Conservation (phyloP, 2,329 filamentous ascomycete genomes). For the Didymella exigua region DNA sequence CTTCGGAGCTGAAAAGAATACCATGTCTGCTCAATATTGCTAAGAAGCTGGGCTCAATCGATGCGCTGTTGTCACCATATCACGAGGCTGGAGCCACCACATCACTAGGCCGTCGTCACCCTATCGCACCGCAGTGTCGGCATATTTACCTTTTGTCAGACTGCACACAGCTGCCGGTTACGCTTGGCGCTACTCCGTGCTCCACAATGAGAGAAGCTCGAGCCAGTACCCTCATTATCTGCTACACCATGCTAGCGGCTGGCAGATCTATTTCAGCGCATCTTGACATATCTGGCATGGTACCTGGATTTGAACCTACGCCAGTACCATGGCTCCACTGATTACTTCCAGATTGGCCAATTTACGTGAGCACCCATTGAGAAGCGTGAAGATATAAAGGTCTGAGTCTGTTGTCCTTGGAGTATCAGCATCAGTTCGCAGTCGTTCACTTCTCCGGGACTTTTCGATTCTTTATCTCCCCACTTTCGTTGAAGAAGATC, state of each 20-base stretch:
- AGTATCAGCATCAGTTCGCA: conserved; percentile 14
- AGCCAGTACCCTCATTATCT: conserved; percentile 26
- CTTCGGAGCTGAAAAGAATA: background rate
- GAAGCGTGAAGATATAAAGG: conserved; percentile 29
- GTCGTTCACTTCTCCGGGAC: conserved; percentile 19
- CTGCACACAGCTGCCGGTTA: conserved; percentile 18
- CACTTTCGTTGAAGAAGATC: conserved; percentile 16
- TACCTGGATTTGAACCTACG: conserved; percentile 16
- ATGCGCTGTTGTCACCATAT: background rate
- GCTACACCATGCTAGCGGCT: conserved; percentile 23
- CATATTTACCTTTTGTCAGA: conserved; percentile 23
- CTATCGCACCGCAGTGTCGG: conserved; percentile 11
- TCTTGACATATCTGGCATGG: conserved; percentile 15
- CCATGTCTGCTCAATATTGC: background rate
- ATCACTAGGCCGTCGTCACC: too few species aligned
- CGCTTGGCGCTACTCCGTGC: conserved; percentile 21
- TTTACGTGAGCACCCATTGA: conserved; percentile 20
- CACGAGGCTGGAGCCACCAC: too few species aligned
- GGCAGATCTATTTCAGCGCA: conserved; percentile 21
- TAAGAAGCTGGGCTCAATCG: background rate
- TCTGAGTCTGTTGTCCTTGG: conserved; percentile 3
- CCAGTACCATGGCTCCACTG: conserved; percentile 8
- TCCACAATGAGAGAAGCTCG: conserved; percentile 18
- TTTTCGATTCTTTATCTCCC: background rate
- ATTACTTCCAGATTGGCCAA: conserved; percentile 17